These are phyloP conservation scores for Talaromyces sp. DNA, from an alignment of 2,329 filamentous ascomycete species.

Conservation along the genomic window DNA sequence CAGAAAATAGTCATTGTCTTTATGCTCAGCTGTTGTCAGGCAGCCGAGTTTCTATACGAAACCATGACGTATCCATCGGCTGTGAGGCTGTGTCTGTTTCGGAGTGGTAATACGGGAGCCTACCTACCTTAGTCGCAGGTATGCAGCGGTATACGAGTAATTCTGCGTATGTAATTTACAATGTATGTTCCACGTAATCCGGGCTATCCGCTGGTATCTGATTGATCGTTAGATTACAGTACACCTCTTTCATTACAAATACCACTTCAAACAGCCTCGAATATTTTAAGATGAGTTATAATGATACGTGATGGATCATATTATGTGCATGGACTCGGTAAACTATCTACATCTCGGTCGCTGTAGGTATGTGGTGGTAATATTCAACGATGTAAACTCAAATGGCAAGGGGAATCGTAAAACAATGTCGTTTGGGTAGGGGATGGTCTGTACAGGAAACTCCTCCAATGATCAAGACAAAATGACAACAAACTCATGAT, in stretches of 20 bases:
- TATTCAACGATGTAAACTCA: neutral
- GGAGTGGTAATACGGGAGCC: neutral
- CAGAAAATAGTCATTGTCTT: neutral
- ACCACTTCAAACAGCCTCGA: neutral
- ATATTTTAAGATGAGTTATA: neutral
- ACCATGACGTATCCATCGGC: neutral
- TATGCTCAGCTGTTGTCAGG: neutral
- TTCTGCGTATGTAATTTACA: neutral
- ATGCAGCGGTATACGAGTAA: neutral
- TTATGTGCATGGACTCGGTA: neutral
- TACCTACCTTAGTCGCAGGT: neutral
- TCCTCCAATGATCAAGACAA: slow-evolving; percentile 8
- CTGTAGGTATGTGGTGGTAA: neutral
- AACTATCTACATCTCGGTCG: neutral
- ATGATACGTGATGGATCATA: neutral
- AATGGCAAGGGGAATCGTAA: slow-evolving; percentile 12
- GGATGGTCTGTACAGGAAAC: slow-evolving; percentile 15
- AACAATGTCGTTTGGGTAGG: slow-evolving; percentile 8
- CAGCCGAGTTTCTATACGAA: neutral
- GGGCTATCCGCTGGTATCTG: neutral
- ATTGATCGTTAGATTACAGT: neutral
- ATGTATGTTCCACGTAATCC: neutral
- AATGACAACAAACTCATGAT: neutral
- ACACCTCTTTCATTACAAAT: neutral
- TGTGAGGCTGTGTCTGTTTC: slow-evolving; percentile 1